Evolutionary conservation across 768 basidiomycete species (phyloP), one percentile per base, ranked within the genome.

Genomic region (Naematelia encephala): DNA sequence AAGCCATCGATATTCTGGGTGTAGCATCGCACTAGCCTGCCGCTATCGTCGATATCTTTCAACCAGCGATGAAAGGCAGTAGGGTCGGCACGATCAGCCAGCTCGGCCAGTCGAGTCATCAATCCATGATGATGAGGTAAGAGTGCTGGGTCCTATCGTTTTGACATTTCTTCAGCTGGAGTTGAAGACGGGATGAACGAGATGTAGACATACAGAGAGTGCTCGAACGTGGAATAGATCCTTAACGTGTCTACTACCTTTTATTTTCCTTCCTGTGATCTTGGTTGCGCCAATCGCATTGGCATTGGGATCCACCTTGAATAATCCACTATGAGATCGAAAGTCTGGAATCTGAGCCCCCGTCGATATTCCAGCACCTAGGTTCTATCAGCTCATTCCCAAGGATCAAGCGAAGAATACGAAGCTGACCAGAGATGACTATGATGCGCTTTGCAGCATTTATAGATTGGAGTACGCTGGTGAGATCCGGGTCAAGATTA

Each of bases 1-100:
- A 97, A 83, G 0, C 90, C 92, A 77, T 98, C 94, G 56, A 98
- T 97, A 69, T 98, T 98, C 78, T 97, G 78, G 4, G 94, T 97
- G 77, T 99, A 98, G 77, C 96, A 93, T 82, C 96, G 76, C 16
- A 73, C 49, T 13, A 79, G 75, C 70, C 76, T 39, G 8, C 26
- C 13, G 5, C 22, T 10, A 2, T 29, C 25, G 27, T 61, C 55
- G 25, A 57, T 26, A 5, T 14, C 16, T 27, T 30, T 27, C 16
- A 52, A 28, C 19, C 29, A 52, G 19, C 21, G 27, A 30, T 52
- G 51, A n/a, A 52, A 52, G 11, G 25, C 16, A 11, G 51, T 52
- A 11, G 51, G 51, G 19, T 29, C 27, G 34, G 51, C 51, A 8
- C 16, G 34, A 16, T 39, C 34, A 8, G 34, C 34, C 8, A 39